Evolutionary conservation across 2,329 filamentous ascomycete species (phyloP), one percentile per base, ranked within the genome.

Genomic region (Sporothrix brunneoviolacea): DNA sequence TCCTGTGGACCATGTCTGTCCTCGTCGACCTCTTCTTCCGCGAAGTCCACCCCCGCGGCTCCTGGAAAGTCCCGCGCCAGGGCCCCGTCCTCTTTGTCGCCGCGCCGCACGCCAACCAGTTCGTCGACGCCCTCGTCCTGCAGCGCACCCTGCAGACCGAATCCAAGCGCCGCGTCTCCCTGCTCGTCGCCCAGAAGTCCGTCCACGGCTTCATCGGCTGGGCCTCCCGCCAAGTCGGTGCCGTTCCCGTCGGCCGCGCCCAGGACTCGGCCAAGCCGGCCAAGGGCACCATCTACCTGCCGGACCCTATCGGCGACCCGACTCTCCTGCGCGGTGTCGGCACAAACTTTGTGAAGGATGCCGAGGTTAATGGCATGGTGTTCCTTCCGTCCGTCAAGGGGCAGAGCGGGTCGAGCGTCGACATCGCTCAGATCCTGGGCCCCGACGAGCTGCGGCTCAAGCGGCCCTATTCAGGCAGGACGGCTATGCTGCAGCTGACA

Each of bases 41-140:
- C 59, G 93, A 98, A 70, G 89, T 98, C 15, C 91, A 97, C 65
- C 93, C 93, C 12, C 81, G 93, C 57, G 90, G 90, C 59, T 88
- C 91, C 56, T 98, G 93, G 90, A 91, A 91, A 68, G 87, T 98
- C 39, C 93, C 93, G 39, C 83, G 86, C 61, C 79, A 82, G 56
- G 93, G 91, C 0, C 91, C 93, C 1, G 81, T 98, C 56, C 88
- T 98, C 53, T 93, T 98, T 62, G 93, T 98, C 59, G 93, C 91
- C 39, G 93, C 91, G 49, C 93, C 93, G 58, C 93, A 98, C 74
- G 91, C 91, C 54, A 98, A 98, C 67, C 89, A 95, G 84, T 98
- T 98, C 60, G 91, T 97, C 64, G 93, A 98, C 63, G 91, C 90
- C 48, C 78, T 98, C 46, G 86, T 97, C 58, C 79, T 98, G 47